A percentile compares a stretch with the other conserved stretches of the same genome.
Conservation (phyloP, 129 eudicot species). For the Flaveria brownii region DNA sequence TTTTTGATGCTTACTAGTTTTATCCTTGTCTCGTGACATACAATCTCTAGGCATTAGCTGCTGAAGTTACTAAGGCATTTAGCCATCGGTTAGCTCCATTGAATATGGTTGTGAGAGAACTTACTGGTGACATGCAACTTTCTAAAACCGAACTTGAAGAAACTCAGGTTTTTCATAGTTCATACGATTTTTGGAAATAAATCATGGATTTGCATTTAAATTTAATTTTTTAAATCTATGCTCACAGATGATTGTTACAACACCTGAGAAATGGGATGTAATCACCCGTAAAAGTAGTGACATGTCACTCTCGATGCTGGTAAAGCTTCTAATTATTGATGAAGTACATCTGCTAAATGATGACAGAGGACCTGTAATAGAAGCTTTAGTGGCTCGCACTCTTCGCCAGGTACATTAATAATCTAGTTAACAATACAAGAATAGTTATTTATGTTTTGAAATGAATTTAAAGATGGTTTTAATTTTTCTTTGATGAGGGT, state of each 20-base stretch:
- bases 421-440: constrained; percentile 11
- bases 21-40: constrained; percentile 21
- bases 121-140: constrained; percentile 99
- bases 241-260: constrained; percentile 93
- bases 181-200: constrained; percentile 22
- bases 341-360: constrained; percentile 98
- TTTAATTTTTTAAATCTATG: constrained; percentile 13
- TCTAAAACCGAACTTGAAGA: constrained; percentile 87
- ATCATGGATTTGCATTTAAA: constrained; percentile 2
- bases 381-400: constrained; percentile 98
- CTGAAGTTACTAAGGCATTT: constrained; percentile 92
- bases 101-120: constrained; percentile 88
- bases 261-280: constrained; percentile 99
- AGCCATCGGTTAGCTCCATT: constrained; percentile 85
- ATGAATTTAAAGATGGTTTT: constrained; percentile 13
- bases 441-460: neutral
- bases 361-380: constrained; percentile 98
- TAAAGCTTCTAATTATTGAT: constrained; percentile 91
- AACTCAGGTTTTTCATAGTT: constrained; percentile 68
- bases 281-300: constrained; percentile 99
- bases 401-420: constrained; percentile 80
- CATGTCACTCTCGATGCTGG: constrained; percentile 94
- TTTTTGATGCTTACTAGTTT: constrained; percentile 22
- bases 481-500: neutral
- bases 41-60: constrained; percentile 82